Base-by-base conservation (phyloP, 257 asterid genomes). In the Lavandula angustifolia region DNA sequence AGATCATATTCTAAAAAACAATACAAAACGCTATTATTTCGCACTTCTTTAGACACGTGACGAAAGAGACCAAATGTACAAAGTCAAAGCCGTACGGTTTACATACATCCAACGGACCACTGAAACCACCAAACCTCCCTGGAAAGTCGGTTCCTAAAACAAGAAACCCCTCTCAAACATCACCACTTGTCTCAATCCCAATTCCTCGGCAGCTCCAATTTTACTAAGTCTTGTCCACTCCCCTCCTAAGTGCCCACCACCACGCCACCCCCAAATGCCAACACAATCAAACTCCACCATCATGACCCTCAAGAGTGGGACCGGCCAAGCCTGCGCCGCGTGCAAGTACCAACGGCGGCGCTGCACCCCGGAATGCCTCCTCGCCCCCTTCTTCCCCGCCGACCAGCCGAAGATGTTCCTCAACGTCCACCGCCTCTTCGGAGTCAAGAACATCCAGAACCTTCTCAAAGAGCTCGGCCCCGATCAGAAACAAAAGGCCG, bases 311-410 rank as follows among this genome's bases (percentile, higher is more conserved):
- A 91, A 91, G 85, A 92, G 94, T 67, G 96, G 98, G 75, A 85
- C 88, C 68, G 87, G 92, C 79, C 92, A 86, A 64, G 98, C 98
- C 40, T 91, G 95, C 68, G 98, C 98, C 2, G 92, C 95, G 16
- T 91, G 98, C 75, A 91, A 86, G 83, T 91, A 82, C 71, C 98
- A 88, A 33, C 74, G 98, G 51, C 69, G 94, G 58, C 71, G 92
- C 59, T 91, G 98, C 82, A 81, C 70, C 4, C 67, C 89, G 2
- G 89, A 84, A 61, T 91, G 98, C 73, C 89, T 79, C 4, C 90
- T 91, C 3, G 96, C 98, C 0, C 96, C 96, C 0, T 86, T 82
- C 43, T 91, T 91, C 46, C 98, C 98, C 0, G 94, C 98, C 7
- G 98, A 87, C 47, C 94, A 85, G 44, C 94, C 86, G 0, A 80